These are phyloP conservation scores for Bryopsis sp. DNA, from an alignment of 139 green algal genomes.

Conservation along the genomic window DNA sequence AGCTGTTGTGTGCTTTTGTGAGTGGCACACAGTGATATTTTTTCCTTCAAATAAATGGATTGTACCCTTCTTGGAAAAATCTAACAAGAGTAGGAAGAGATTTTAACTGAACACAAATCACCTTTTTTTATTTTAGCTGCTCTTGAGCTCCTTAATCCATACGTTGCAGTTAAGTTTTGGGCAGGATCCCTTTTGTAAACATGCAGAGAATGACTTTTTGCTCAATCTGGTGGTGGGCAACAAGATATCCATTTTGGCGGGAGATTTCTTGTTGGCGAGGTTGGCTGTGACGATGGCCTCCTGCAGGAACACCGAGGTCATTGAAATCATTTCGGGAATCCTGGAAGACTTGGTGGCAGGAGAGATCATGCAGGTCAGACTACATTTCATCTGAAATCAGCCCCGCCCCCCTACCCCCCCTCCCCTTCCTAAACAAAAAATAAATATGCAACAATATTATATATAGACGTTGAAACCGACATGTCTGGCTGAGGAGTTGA, in stretches of 20 bases:
- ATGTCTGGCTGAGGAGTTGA: background rate
- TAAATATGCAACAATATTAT: no score
- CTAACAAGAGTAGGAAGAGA: no score
- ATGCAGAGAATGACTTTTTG: constrained; percentile 55
- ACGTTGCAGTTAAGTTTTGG: constrained; percentile 47
- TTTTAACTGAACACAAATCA: no score
- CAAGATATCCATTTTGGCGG: constrained; percentile 90
- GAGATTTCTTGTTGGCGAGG: constrained; percentile 94
- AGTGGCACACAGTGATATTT: no score
- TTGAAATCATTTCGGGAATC: constrained; percentile 79
- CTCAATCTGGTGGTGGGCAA: constrained; percentile 78
- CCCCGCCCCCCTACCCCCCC: no score
- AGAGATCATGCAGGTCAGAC: constrained; percentile 91
- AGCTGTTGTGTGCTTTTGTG: no score
- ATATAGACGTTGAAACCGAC: background rate
- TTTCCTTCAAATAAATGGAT: no score
- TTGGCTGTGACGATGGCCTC: constrained; percentile 83
- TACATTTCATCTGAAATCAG: no score
- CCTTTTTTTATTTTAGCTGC: no score
- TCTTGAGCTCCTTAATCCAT: constrained; percentile 81
- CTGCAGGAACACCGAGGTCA: constrained; percentile 72
- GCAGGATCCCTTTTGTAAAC: constrained; percentile 60
- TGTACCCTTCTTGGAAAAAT: no score
- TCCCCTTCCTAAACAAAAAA: no score
- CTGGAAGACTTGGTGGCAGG: constrained; percentile 95